Evolutionary conservation across 75 land plant genomes (phyloP).

Genomic region (Picea sitchensis): DNA sequence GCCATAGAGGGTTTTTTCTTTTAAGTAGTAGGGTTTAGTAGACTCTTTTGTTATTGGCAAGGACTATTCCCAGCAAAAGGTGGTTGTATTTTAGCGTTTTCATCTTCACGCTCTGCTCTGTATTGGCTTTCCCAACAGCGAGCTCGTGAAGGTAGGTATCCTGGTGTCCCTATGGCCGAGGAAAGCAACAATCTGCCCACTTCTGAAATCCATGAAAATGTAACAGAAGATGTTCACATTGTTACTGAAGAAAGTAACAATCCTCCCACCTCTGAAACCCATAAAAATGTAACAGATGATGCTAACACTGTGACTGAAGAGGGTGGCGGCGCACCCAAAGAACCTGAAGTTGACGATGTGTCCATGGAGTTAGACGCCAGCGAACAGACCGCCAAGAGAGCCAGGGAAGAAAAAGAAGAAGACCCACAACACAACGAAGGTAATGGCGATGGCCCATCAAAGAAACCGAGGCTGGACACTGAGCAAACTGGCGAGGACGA

Average conservation of each 20-base stretch:
- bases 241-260: background rate
- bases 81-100: too few relatives aligned
- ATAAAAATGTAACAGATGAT: too few relatives aligned
- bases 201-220: background rate
- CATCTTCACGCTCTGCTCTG: too few relatives aligned
- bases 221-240: background rate
- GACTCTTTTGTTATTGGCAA: too few relatives aligned
- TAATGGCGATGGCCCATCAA: conserved; percentile 11
- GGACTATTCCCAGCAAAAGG: too few relatives aligned
- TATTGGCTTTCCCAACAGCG: too few relatives aligned
- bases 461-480: conserved; percentile 23
- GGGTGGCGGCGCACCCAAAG: background rate
- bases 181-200: background rate
- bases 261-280: background rate
- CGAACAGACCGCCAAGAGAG: conserved; percentile 17
- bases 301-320: background rate
- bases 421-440: conserved; percentile 10
- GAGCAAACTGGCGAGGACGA: conserved; percentile 12
- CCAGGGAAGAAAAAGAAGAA: conserved; percentile 22
- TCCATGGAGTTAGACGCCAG: background rate
- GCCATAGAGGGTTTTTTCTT: too few relatives aligned
- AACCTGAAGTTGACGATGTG: too few relatives aligned
- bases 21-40: too few relatives aligned
- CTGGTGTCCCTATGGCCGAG: too few relatives aligned
- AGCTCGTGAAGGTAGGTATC: too few relatives aligned